Conservation (phyloP, 2,329 filamentous ascomycete genomes). For the Fusarium circinatum region DNA sequence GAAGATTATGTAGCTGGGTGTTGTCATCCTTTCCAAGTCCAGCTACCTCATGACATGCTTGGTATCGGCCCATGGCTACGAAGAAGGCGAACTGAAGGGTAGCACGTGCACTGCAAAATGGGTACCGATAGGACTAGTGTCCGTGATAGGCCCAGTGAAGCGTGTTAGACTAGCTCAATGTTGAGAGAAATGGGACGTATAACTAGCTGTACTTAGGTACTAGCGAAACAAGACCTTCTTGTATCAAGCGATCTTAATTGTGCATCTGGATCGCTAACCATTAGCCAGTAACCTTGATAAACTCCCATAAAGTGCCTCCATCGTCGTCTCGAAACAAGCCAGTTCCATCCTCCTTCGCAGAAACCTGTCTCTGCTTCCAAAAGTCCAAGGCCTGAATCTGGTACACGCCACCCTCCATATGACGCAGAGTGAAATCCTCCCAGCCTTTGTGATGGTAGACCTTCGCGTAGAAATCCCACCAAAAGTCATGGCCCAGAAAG, state of each 20-base stretch:
- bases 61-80: too few species aligned
- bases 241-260: fast-evolving
- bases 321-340: neutral
- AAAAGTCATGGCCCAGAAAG: neutral
- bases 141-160: too few species aligned
- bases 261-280: neutral
- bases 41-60: too few species aligned
- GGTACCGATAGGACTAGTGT: too few species aligned
- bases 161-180: too few species aligned
- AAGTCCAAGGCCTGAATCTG: neutral
- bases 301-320: neutral
- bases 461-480: neutral
- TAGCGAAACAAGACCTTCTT: too few species aligned
- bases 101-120: too few species aligned
- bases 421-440: neutral
- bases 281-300: neutral
- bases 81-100: too few species aligned
- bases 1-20: too few species aligned
- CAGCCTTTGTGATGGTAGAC: neutral
- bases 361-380: neutral
- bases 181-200: too few species aligned
- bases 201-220: too few species aligned
- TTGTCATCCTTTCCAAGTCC: too few species aligned
- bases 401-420: neutral
- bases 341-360: neutral